Evolutionary conservation across 495 filamentous ascomycete genomes (phyloP), one percentile per base, ranked within the genome.

Genomic region (Bombardia bombarda): DNA sequence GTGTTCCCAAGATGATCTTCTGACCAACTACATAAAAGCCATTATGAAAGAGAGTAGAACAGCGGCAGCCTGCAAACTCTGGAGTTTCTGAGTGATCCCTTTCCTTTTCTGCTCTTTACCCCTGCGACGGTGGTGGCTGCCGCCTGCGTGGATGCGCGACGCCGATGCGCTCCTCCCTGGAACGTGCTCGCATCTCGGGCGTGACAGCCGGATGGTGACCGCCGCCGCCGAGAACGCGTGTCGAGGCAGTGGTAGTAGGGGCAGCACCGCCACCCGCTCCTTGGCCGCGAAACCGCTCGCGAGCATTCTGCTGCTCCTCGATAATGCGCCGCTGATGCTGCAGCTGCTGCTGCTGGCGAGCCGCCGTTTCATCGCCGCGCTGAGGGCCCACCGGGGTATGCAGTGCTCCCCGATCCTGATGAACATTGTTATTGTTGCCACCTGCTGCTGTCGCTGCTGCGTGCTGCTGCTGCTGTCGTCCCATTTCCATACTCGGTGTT

Each of bases 141-240:
- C 20, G 7, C 25, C 25, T 28, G 37, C 45, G 37, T 26, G 13
- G 16, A 18, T 21, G 26, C 31, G 32, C 32, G 12, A 26, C 21
- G 12, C 22, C 41, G 7, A 43, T 43, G 13, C 41, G 4, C 22
- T 43, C 41, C n/a, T 43, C 41, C 14, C 41, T 19, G 4, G 19
- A 26, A 13, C 41, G 41, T 2, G 9, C 3, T 8, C 40, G n/a
- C 20, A 13, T 17, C 22, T 43, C 31, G 8, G 41, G 31, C 18
- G 41, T 36, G 14, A 36, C 41, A 3, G 41, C 32, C 4, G 41
- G 17, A 7, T 13, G 20, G n/a, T 30, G 26, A 7, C 26, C 26
- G 26, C 26, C 26, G 26, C 26, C 13, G 26, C 26, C 26, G 7
- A 7, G 13, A 13, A 30, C 26, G 7, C 26, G 26, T 30, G n/a